Base-by-base conservation (phyloP, 306 rosid genomes). In the Pachyrhizus erosus region DNA sequence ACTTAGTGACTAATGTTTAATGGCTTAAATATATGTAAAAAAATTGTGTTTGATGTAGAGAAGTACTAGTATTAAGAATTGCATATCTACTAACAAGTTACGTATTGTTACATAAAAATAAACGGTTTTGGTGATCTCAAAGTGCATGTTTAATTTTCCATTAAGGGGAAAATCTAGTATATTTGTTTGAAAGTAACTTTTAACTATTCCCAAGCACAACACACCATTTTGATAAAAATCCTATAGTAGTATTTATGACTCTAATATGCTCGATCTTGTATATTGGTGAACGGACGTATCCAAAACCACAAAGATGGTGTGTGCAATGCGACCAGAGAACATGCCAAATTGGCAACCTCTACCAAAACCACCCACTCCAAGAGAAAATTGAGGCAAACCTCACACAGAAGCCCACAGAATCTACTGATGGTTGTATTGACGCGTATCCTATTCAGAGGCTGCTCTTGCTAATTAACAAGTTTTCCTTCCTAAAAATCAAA, bases 371-470 rank as follows among this genome's bases (percentile, higher is more conserved):
- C 72, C 77, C 10, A 34, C 31, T 24, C 21, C 37, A 33, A 21
- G 54, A n/a, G 23, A 27, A 21, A 60, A 77, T 15, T 10, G 24
- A 24, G 24, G 33, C 7, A 55, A 55, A 55, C 73, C 46, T 23
- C 14, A 6, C 18, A 14, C 9, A 1, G 5, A 42, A 12, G 73
- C 58, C 88, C 80, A 81, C 80, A 33, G 73, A 76, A 42, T 71
- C 71, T 24, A 77, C 5, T 17, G 4, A 13, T 72, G 21, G 45
- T 14, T 33, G 49, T 74, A 31, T 26, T 76, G 79, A 72, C 77
- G 23, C 49, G 82, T 75, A 84, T 75, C 69, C 26, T 18, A 0
- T 37, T 77, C 18, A n/a, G 24, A 24, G 80, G 61, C 65, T 75
- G 12, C 7, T 5, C 9, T 24, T 24, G 34, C 24, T 27, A 27